Conservation (phyloP, 257 asterid genomes). For the Solanum habrochaites region DNA sequence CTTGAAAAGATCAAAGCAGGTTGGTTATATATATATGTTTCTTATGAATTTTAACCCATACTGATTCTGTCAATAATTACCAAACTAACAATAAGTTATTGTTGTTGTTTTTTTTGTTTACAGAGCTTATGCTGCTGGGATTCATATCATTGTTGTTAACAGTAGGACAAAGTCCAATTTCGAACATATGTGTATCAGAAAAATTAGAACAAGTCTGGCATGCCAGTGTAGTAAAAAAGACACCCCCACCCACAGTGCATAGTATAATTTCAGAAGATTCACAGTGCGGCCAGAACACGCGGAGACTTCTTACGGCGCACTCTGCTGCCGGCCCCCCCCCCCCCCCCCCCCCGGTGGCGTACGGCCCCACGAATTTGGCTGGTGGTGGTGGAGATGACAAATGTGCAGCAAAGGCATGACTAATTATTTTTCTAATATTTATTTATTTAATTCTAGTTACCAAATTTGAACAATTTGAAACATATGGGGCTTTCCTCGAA, state of each 20-base stretch:
- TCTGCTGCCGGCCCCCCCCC: neutral
- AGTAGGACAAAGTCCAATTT: slow-evolving; percentile 46
- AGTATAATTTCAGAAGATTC: neutral
- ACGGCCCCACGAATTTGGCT: slow-evolving; percentile 66
- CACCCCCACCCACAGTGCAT: too few species aligned
- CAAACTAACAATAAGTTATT: neutral
- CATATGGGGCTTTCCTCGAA: neutral
- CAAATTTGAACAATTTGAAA: neutral
- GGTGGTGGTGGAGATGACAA: slow-evolving; percentile 38
- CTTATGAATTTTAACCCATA: neutral
- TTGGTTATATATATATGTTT: neutral
- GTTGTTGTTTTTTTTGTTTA: neutral
- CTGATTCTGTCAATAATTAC: neutral
- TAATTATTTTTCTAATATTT: neutral
- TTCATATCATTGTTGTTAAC: slow-evolving; percentile 86
- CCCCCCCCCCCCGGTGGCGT: too few species aligned
- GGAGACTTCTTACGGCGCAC: slow-evolving; percentile 42
- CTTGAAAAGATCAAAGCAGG: slow-evolving; percentile 87
- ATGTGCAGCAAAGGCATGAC: slow-evolving; percentile 55
- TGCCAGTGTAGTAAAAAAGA: slow-evolving; percentile 54
- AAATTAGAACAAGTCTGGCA: slow-evolving; percentile 63
- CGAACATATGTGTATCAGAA: slow-evolving; percentile 54
- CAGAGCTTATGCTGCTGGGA: slow-evolving; percentile 90
- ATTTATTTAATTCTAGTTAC: neutral
- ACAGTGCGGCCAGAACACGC: too few species aligned